phyloP scores from a whole-genome alignment of 148 eudicot genomes.

The Heliosperma pusillum region DNA sequence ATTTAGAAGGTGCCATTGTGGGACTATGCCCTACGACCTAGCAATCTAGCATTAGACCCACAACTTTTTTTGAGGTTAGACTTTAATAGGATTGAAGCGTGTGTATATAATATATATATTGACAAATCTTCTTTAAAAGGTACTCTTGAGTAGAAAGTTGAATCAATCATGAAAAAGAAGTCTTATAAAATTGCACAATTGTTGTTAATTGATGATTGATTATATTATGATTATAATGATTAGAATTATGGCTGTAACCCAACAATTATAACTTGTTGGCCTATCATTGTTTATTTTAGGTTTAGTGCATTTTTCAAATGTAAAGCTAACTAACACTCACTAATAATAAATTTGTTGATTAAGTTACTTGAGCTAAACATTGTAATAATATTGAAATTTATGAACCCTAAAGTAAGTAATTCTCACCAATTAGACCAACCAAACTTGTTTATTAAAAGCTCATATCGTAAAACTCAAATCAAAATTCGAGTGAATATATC shows the following conservation, averaged over 20 bases:
- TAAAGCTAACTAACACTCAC: neutral
- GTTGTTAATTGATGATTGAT: conserved; percentile 15
- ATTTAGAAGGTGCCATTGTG: neutral
- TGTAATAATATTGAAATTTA: neutral
- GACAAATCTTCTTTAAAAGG: conserved; percentile 19
- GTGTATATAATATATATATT: conserved; percentile 18
- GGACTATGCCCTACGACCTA: neutral
- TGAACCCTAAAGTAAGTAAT: neutral
- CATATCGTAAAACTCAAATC: too few relatives aligned
- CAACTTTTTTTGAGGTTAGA: conserved; percentile 18
- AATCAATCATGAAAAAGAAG: conserved; percentile 18
- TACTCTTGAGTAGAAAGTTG: conserved; percentile 5
- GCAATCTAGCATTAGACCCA: neutral
- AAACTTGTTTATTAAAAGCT: neutral
- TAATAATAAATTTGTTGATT: too few relatives aligned
- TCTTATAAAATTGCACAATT: neutral
- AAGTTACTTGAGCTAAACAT: neutral
- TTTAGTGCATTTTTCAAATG: neutral
- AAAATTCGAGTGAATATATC: neutral
- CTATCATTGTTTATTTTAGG: neutral
- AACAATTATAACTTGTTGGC: conserved; percentile 13
- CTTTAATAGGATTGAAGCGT: conserved; percentile 10
- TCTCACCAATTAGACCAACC: neutral
- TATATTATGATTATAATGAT: neutral
- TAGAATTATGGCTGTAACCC: conserved; percentile 31